Evolutionary conservation across 1,139 yeast genomes (phyloP).

Genomic region (Protomyces pachydermus): DNA sequence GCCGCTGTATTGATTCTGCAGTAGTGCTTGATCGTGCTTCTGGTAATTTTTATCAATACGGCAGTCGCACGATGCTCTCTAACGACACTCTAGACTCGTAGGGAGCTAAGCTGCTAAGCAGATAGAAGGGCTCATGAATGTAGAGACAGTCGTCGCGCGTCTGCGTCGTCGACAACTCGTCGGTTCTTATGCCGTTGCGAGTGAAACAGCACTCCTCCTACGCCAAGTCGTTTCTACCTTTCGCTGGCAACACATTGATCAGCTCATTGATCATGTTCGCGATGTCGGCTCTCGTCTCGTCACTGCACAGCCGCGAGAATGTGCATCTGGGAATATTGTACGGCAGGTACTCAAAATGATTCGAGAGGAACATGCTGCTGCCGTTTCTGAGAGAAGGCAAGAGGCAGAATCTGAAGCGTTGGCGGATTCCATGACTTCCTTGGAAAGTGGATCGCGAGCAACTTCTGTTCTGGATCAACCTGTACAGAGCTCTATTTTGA

Average conservation of each 20-base stretch:
- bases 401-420: neutral
- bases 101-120: no score
- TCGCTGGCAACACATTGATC: constrained; percentile 74
- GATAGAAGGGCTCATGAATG: constrained; percentile 4
- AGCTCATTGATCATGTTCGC: constrained; percentile 65
- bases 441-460: neutral
- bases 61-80: no score
- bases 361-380: constrained; percentile 69
- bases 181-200: constrained; percentile 73
- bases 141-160: constrained; percentile 28
- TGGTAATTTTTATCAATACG: no score
- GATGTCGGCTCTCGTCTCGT: constrained; percentile 41
- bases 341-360: constrained; percentile 83
- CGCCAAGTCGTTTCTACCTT: constrained; percentile 87
- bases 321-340: constrained; percentile 83
- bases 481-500: neutral
- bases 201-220: constrained; percentile 78
- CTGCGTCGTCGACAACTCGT: constrained; percentile 63
- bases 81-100: no score
- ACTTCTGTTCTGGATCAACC: neutral
- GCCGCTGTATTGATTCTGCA: no score
- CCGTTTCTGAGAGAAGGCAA: constrained; percentile 7
- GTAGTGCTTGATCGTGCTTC: no score
- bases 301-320: constrained; percentile 52
- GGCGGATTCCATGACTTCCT: neutral